Evolutionary conservation across 1,139 yeast species (phyloP), one percentile per base, ranked within the genome.

Genomic region (Debaryomyces coudertii): DNA sequence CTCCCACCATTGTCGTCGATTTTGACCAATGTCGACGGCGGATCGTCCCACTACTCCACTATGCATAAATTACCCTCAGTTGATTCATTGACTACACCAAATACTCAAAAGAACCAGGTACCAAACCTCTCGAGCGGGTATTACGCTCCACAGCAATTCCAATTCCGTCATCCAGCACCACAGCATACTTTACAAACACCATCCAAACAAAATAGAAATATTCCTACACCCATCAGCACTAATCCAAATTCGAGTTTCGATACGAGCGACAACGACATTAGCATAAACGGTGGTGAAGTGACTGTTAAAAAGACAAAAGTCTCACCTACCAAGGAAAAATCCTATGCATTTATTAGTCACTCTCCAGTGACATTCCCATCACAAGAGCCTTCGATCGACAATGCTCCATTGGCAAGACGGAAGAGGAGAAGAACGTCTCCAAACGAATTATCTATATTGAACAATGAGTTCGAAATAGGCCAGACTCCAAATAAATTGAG

Each of bases 381-480:
- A 24, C 87, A 85, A 54, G 95, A 88, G 61, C 97, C 97, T 1
- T 73, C 83, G 43, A 89, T 90, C 46, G 97, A 90, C 64, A 89
- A 90, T 61, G 92, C 90, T 20, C 92, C 92, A 40, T 71, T 90
- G 53, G 97, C 97, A 1, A 83, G 97, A 59, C 82, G 97, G 47
- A 92, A 92, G 64, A 82, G 99, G 66, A 84, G 99, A 70, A 87
- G 98, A 71, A 93, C 99, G 0, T 85, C 96, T 2, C 95, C 96
- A 4, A 79, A 81, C 49, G 98, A 93, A 65, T 76, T 92, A 52
- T 76, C 85, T 33, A 83, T 93, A 44, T 77, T 93, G 48, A 93
- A 90, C 66, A 69, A 76, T 38, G 97, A 90, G 68, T 93, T 92
- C 60, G 77, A 77, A 47, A 61, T 72, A 43, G 92, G 96, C 46